Conservation (phyloP, 768 basidiomycete genomes). For the Austroboletus festivus region DNA sequence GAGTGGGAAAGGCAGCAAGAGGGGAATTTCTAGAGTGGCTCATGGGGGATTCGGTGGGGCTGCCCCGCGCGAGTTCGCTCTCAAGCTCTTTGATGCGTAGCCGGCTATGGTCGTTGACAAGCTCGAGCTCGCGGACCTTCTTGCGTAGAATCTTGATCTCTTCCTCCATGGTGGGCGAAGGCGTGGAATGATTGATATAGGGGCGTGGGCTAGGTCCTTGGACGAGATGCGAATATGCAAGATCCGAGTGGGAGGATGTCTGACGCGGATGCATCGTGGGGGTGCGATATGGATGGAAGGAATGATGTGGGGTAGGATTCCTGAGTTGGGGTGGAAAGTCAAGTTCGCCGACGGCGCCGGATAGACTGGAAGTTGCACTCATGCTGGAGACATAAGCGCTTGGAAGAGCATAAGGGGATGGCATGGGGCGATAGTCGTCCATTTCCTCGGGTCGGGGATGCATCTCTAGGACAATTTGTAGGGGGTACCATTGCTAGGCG, state of each 20-base stretch:
- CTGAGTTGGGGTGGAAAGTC: constrained; percentile 36
- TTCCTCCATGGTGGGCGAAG: constrained; percentile 34
- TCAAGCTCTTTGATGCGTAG: constrained; percentile 49
- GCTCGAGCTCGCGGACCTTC: constrained; percentile 62
- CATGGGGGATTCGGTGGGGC: constrained; percentile 23
- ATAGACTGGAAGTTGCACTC: constrained; percentile 47
- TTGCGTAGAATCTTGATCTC: constrained; percentile 56
- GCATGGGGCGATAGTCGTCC: constrained; percentile 36
- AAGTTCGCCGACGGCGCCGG: constrained; percentile 61
- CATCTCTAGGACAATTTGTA: constrained; percentile 30
- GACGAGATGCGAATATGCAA: constrained; percentile 16
- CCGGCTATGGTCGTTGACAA: constrained; percentile 49
- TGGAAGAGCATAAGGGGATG: constrained; percentile 30
- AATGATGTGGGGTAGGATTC: constrained; percentile 28
- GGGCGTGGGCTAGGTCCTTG: constrained; percentile 18
- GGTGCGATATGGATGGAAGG: constrained; percentile 26
- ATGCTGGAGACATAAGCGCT: constrained; percentile 42
- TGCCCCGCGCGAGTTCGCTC: constrained; percentile 37
- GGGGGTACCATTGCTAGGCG: constrained; percentile 24
- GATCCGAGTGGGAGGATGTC: constrained; percentile 21
- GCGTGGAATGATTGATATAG: constrained; percentile 17
- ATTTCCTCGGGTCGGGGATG: constrained; percentile 38
- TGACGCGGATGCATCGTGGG: constrained; percentile 22
- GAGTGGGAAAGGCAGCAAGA: constrained; percentile 16
- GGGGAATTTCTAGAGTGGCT: constrained; percentile 15